Percentiles rank a stretch among this genome's conserved stretches.
phyloP scores from a whole-genome alignment of 1,139 yeast species.

The Yamadazyma taylorii region DNA sequence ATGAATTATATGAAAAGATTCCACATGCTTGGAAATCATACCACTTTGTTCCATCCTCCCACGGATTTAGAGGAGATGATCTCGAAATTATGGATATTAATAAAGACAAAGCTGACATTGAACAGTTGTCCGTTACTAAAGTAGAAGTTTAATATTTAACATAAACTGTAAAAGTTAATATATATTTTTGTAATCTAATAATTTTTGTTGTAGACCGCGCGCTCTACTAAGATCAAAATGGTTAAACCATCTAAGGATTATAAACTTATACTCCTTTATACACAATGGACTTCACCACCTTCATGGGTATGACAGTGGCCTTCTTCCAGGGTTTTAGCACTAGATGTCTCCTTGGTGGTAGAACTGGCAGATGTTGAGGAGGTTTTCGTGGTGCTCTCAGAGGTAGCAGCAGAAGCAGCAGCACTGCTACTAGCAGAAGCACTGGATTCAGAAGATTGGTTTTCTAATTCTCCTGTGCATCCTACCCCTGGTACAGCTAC shows the following conservation, averaged over 20 bases:
- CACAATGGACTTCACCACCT: slow-evolving; percentile 21
- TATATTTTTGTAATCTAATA: too few species aligned
- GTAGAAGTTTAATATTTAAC: not conserved
- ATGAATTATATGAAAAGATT: slow-evolving; percentile 36
- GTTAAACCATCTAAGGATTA: too few species aligned
- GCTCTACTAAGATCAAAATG: too few species aligned
- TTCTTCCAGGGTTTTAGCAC: slow-evolving; percentile 1
- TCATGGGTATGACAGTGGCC: slow-evolving; percentile 21
- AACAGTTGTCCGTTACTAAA: not conserved
- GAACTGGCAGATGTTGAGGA: slow-evolving; percentile 1
- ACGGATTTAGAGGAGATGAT: slow-evolving; percentile 26
- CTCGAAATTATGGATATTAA: not conserved
- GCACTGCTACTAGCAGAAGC: slow-evolving; percentile 1
- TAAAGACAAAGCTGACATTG: not conserved
- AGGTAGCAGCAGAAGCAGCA: slow-evolving; percentile 5
- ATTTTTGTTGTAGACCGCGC: too few species aligned
- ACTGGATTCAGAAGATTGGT: slow-evolving; percentile 5
- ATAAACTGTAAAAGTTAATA: not conserved
- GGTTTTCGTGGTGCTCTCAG: too few species aligned
- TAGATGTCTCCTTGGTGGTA: slow-evolving; percentile 4
- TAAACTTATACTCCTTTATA: too few species aligned
- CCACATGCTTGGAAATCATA: slow-evolving; percentile 34
- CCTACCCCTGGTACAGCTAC: slow-evolving; percentile 23
- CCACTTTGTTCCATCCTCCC: slow-evolving; percentile 29
- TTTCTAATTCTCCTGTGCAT: slow-evolving; percentile 15